Conservation (phyloP, 1,284 basidiomycete species). For the Veloboletus limbatus region DNA sequence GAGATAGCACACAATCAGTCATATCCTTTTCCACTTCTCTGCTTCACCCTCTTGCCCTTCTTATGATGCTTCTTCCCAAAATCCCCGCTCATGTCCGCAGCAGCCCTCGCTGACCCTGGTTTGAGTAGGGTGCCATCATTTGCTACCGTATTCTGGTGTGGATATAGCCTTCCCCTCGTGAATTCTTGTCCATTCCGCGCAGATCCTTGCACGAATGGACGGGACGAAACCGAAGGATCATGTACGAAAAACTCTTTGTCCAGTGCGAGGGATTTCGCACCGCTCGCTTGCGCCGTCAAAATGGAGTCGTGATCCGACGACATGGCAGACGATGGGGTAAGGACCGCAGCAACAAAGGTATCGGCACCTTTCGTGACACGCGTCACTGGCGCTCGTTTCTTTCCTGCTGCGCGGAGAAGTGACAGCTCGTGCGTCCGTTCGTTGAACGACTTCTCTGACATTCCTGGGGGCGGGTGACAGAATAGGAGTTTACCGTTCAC, state of each 20-base stretch:
- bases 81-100: slow-evolving; percentile 39
- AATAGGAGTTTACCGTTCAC: slow-evolving; percentile 93
- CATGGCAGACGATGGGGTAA: slow-evolving; percentile 17
- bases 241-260: slow-evolving; percentile 85
- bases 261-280: slow-evolving; percentile 61
- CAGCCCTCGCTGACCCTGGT: slow-evolving; percentile 39
- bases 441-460: slow-evolving; percentile 78
- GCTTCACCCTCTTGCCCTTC: slow-evolving; percentile 79
- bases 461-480: slow-evolving; percentile 82
- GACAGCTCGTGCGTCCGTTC: slow-evolving; percentile 63
- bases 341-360: slow-evolving; percentile 60
- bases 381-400: slow-evolving; percentile 83
- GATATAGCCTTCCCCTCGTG: slow-evolving; percentile 63
- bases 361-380: slow-evolving; percentile 81
- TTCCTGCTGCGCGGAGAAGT: slow-evolving; percentile 57
- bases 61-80: slow-evolving; percentile 88
- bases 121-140: slow-evolving; percentile 71
- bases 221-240: slow-evolving; percentile 47
- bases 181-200: slow-evolving; percentile 57
- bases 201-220: slow-evolving; percentile 67
- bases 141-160: slow-evolving; percentile 78
- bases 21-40: slow-evolving; percentile 88
- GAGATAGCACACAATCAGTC: too few relatives aligned
- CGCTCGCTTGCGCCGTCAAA: slow-evolving; percentile 33
- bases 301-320: slow-evolving; percentile 15